A percentile compares a stretch with the other conserved stretches of the same genome.
Evolutionary conservation across 768 basidiomycete species (phyloP).

Genomic region (Russula emetica): DNA sequence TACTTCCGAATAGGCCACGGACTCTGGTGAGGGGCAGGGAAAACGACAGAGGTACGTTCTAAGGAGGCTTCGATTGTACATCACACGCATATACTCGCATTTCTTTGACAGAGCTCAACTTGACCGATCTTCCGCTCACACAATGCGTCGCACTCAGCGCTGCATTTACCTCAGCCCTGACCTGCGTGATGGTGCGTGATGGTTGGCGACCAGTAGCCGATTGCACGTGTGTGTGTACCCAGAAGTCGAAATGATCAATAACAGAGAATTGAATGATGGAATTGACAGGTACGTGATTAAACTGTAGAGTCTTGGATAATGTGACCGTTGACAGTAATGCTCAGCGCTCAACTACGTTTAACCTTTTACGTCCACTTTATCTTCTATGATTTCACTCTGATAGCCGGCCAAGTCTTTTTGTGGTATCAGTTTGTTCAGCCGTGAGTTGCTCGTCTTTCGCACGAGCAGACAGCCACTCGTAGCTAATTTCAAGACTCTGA

Average conservation of each 20-base stretch:
- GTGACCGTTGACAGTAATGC: background rate
- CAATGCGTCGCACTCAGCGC: background rate
- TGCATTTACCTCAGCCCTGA: background rate
- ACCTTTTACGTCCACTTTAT: background rate
- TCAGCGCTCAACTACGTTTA: background rate
- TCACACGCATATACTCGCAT: conserved; percentile 16
- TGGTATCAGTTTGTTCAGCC: too few species aligned
- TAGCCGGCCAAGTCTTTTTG: background rate
- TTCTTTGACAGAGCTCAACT: background rate
- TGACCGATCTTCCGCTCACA: background rate
- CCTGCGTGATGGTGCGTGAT: background rate
- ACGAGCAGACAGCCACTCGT: background rate
- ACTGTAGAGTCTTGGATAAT: background rate
- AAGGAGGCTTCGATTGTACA: background rate
- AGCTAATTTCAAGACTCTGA: background rate
- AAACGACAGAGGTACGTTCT: background rate
- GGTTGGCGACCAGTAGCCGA: background rate
- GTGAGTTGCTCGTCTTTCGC: background rate
- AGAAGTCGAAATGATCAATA: background rate
- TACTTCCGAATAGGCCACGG: background rate
- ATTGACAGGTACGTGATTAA: background rate
- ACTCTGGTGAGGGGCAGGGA: background rate
- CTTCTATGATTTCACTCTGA: background rate
- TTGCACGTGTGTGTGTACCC: background rate
- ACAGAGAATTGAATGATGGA: background rate